phyloP scores from a whole-genome alignment of 345 rosid species.

The Pistacia atlantica region DNA sequence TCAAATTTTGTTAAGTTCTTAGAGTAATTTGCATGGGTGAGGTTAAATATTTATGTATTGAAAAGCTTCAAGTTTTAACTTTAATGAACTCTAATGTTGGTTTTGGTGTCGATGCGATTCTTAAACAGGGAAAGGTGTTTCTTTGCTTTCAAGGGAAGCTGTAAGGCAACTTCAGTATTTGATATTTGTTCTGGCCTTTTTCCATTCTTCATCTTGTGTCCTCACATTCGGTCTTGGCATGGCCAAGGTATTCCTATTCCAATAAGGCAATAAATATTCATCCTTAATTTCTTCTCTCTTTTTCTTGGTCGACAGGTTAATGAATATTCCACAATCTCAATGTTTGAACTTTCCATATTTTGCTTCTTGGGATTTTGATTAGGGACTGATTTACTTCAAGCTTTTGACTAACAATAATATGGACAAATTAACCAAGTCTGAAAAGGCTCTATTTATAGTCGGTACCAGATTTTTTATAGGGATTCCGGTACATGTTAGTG shows the following conservation, averaged over 20 bases:
- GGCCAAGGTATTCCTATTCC: constrained; percentile 50
- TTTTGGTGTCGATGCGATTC: neutral
- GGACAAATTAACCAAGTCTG: neutral
- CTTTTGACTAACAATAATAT: neutral
- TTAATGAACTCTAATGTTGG: neutral
- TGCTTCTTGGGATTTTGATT: neutral
- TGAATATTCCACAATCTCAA: neutral
- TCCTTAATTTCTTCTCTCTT: neutral
- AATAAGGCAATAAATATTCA: too few relatives aligned
- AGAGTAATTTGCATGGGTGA: too few relatives aligned
- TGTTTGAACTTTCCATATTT: neutral
- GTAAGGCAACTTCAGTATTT: constrained; percentile 51
- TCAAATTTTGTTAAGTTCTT: too few relatives aligned
- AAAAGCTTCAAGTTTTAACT: too few relatives aligned
- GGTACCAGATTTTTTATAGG: too few relatives aligned
- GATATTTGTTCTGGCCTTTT: constrained; percentile 55
- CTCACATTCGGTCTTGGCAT: constrained; percentile 59
- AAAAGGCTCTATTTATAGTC: neutral
- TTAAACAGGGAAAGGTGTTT: constrained; percentile 54
- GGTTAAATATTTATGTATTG: too few relatives aligned
- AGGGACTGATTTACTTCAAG: neutral
- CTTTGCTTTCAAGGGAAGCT: constrained; percentile 50
- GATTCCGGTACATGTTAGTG: neutral
- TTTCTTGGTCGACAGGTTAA: neutral
- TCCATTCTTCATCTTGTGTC: constrained; percentile 50